These are phyloP conservation scores for Croton laevigatus DNA, from an alignment of 441 rosid species.

Conservation along the genomic window DNA sequence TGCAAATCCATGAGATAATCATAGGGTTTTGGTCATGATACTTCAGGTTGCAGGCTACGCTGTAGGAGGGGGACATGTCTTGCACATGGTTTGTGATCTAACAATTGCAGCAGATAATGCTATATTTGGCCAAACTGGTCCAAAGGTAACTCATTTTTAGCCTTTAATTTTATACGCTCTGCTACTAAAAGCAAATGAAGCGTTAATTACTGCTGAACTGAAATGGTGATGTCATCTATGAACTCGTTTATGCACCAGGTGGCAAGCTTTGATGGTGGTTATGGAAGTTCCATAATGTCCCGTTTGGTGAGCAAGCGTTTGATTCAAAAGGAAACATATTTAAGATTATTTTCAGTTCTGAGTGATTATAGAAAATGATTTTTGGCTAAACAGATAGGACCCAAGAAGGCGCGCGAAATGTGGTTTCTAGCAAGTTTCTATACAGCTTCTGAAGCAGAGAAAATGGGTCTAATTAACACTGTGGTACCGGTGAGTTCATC, in stretches of 20 bases:
- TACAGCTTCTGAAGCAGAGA: conserved; percentile 81
- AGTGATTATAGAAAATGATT: conserved; percentile 8
- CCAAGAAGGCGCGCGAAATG: conserved; percentile 92
- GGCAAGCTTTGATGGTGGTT: conserved; percentile 98
- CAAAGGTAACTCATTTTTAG: conserved; percentile 50
- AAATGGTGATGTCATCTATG: too few relatives aligned
- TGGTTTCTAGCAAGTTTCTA: conserved; percentile 90
- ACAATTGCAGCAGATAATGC: conserved; percentile 96
- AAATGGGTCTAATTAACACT: conserved; percentile 88
- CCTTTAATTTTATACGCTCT: not conserved
- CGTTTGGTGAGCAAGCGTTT: conserved; percentile 58
- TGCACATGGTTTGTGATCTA: conserved; percentile 95
- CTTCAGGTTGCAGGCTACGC: conserved; percentile 95
- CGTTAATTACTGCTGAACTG: not conserved
- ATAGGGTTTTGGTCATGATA: not conserved
- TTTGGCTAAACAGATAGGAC: conserved; percentile 58
- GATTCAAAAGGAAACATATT: not conserved
- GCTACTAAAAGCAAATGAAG: not conserved
- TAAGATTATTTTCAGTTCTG: not conserved
- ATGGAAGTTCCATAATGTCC: conserved; percentile 94
- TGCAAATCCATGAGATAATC: conserved; percentile 4
- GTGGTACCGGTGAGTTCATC: conserved; percentile 68
- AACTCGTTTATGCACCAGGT: conserved; percentile 38
- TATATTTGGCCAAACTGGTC: conserved; percentile 92
- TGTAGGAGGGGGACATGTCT: conserved; percentile 86